Evolutionary conservation across 148 eudicot genomes (phyloP).

Genomic region (Fagopyrum homotropicum): DNA sequence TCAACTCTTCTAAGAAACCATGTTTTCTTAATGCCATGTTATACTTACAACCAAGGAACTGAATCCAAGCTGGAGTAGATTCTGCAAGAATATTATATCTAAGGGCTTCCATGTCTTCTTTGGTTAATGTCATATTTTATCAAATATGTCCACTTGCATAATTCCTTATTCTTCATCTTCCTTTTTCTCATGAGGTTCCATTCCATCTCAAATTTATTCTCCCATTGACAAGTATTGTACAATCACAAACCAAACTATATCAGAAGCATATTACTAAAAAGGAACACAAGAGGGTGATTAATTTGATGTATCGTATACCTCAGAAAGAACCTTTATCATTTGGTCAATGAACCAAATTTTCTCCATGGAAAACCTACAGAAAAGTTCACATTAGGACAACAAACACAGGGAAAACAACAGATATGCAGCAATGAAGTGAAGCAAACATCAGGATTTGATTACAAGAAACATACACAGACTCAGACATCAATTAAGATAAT

Average conservation of each 20-base stretch:
- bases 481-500: neutral
- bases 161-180: neutral
- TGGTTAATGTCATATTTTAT: neutral
- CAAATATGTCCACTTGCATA: neutral
- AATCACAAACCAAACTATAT: neutral
- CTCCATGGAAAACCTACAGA: slow-evolving; percentile 75
- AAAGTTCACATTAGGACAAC: slow-evolving; percentile 15
- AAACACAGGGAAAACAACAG: neutral
- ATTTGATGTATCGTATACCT: slow-evolving; percentile 44
- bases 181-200: neutral
- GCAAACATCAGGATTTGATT: neutral
- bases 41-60: neutral
- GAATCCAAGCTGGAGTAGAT: neutral
- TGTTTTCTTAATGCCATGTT: neutral
- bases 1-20: neutral
- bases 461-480: neutral
- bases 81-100: neutral
- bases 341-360: slow-evolving; percentile 97
- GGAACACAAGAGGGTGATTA: neutral
- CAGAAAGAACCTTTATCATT: slow-evolving; percentile 93
- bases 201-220: neutral
- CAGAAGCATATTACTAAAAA: neutral
- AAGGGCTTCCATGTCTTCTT: neutral
- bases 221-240: neutral
- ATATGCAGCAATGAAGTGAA: neutral